A percentile compares a stretch with the other conserved stretches of the same genome.
These are phyloP conservation scores for Santalum album DNA, from an alignment of 164 flowering plant genomes.

Conservation along the genomic window DNA sequence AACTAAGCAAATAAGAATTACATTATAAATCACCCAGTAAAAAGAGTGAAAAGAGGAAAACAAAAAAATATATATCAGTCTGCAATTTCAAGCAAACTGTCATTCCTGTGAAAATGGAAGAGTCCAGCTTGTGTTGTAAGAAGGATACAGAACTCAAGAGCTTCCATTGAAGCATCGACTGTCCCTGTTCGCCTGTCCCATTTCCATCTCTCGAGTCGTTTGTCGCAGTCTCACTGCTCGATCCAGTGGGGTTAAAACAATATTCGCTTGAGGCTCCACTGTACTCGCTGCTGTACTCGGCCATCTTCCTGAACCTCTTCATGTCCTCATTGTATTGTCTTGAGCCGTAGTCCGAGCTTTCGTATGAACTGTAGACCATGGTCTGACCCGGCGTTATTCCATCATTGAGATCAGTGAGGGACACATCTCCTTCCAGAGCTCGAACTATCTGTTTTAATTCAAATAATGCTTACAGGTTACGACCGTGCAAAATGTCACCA, in stretches of 20 bases:
- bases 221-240: constrained; percentile 66
- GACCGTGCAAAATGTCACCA: no score
- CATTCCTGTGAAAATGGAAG: no score
- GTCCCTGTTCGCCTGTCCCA: constrained; percentile 35
- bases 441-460: constrained; percentile 59
- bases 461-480: not conserved
- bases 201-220: constrained; percentile 61
- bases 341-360: constrained; percentile 75
- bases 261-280: no score
- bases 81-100: no score
- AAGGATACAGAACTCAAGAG: no score
- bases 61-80: no score
- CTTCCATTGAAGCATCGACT: constrained; percentile 35
- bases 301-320: constrained; percentile 73
- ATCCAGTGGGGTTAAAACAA: no score
- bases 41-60: no score
- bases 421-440: constrained; percentile 77
- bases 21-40: no score
- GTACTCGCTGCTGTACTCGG: constrained; percentile 65
- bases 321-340: constrained; percentile 73
- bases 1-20: no score
- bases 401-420: constrained; percentile 63
- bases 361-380: constrained; percentile 46
- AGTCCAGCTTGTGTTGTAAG: no score
- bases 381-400: constrained; percentile 74